Evolutionary conservation across 2,329 filamentous ascomycete species (phyloP).

Genomic region (Venturia pyrina): DNA sequence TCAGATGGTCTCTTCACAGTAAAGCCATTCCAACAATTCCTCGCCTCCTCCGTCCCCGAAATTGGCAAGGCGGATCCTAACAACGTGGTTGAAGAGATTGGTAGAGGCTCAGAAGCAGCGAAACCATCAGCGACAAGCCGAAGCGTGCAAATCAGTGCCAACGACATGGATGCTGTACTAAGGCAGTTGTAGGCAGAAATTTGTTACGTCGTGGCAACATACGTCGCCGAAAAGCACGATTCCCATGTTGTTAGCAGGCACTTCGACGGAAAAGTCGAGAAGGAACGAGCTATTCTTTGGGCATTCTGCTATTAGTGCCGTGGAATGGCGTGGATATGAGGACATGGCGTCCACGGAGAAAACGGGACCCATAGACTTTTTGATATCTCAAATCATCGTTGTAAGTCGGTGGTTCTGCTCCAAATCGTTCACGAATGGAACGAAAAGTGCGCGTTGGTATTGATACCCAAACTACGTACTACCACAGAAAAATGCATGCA

Average conservation of each 20-base stretch:
- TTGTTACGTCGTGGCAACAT: not conserved
- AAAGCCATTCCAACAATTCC: slow-evolving; percentile 66
- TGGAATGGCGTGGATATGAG: not conserved
- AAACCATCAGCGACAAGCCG: not conserved
- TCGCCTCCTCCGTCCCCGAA: slow-evolving; percentile 56
- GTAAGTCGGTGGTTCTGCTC: not conserved
- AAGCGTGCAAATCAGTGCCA: slow-evolving; percentile 1
- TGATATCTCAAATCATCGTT: not conserved
- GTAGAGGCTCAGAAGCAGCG: not conserved
- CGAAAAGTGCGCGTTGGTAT: not conserved
- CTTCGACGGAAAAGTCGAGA: not conserved
- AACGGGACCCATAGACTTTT: not conserved
- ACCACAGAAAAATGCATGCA: not conserved
- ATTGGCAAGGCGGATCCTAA: slow-evolving; percentile 57
- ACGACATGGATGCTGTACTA: slow-evolving; percentile 17
- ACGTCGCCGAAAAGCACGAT: not conserved
- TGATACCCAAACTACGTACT: not conserved
- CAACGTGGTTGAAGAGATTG: slow-evolving; percentile 30
- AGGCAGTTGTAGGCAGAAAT: slow-evolving; percentile 25
- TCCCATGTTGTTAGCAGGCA: not conserved
- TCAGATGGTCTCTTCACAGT: slow-evolving; percentile 64
- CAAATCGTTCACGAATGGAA: not conserved
- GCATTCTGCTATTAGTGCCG: not conserved
- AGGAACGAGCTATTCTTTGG: not conserved
- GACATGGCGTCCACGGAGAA: not conserved